Conservation (phyloP, 2,329 filamentous ascomycete species). For the Phoma sp. region DNA sequence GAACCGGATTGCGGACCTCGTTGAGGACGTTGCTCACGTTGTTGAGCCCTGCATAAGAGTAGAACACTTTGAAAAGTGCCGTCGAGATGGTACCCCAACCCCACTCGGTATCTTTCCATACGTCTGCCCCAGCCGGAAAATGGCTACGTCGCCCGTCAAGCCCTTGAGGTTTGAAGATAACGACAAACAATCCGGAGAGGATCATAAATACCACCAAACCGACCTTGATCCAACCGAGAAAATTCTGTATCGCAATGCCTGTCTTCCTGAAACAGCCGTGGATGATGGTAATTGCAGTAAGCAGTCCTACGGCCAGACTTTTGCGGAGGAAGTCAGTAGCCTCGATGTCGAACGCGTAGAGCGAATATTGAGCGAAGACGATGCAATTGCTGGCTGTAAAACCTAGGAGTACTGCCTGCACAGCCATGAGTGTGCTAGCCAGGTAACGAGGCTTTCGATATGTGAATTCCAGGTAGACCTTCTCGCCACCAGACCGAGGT, state of each 20-base stretch:
- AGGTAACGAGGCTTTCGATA: slow-evolving; percentile 69
- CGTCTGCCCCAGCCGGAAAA: slow-evolving; percentile 55
- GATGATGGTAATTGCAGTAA: slow-evolving; percentile 47
- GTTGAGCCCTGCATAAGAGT: slow-evolving; percentile 70
- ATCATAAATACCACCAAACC: slow-evolving; percentile 48
- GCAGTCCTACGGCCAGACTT: slow-evolving; percentile 52
- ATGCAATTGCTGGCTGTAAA: slow-evolving; percentile 75
- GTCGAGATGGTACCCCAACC: slow-evolving; percentile 72
- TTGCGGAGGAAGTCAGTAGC: slow-evolving; percentile 62
- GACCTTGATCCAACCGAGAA: slow-evolving; percentile 51
- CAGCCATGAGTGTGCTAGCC: slow-evolving; percentile 67
- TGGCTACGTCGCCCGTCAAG: slow-evolving; percentile 26
- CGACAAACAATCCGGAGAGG: slow-evolving; percentile 46
- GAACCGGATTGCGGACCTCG: slow-evolving; percentile 71
- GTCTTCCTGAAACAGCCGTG: slow-evolving; percentile 48
- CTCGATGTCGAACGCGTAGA: slow-evolving; percentile 64
- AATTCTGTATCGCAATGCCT: slow-evolving; percentile 49
- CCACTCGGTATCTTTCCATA: slow-evolving; percentile 73
- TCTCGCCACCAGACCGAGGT: slow-evolving; percentile 69
- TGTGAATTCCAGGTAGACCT: slow-evolving; percentile 74
- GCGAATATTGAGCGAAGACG: slow-evolving; percentile 69
- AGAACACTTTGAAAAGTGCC: slow-evolving; percentile 70
- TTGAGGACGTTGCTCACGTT: slow-evolving; percentile 75
- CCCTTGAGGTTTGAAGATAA: slow-evolving; percentile 34
- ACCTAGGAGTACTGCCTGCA: slow-evolving; percentile 68